Evolutionary conservation across 306 rosid genomes (phyloP).

Genomic region (Vicia villosa): DNA sequence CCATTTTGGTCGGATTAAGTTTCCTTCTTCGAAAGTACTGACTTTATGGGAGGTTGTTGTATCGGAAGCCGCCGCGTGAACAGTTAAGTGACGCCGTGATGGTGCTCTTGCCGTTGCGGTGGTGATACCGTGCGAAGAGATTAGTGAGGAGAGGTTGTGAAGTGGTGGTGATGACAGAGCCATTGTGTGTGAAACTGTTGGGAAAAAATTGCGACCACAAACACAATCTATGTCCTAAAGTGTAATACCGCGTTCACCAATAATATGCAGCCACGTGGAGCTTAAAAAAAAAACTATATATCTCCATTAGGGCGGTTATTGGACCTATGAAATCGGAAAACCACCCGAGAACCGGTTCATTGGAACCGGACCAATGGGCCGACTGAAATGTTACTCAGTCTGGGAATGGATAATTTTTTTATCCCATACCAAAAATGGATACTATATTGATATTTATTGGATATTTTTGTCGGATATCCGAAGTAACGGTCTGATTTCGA

Average conservation of each 20-base stretch:
- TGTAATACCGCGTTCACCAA: neutral
- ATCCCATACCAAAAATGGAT: no score
- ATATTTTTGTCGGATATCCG: no score
- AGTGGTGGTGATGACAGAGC: constrained; percentile 46
- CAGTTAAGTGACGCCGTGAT: constrained; percentile 8
- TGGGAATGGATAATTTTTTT: no score
- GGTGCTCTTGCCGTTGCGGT: neutral
- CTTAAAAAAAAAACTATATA: no score
- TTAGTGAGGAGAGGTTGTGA: constrained; percentile 39
- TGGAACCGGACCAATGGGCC: no score
- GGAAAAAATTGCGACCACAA: neutral
- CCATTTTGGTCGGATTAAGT: constrained; percentile 55
- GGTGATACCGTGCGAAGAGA: constrained; percentile 30
- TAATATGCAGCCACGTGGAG: constrained; percentile 34
- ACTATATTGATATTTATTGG: no score
- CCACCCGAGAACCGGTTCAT: no score
- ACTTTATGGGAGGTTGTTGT: constrained; percentile 5
- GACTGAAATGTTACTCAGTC: no score
- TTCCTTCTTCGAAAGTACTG: constrained; percentile 50
- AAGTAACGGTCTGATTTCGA: no score
- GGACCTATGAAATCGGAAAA: no score
- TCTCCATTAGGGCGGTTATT: no score
- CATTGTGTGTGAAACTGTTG: constrained; percentile 34
- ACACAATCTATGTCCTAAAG: neutral
- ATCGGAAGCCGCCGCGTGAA: constrained; percentile 44